phyloP scores from a whole-genome alignment of 768 basidiomycete genomes.

The Leccinum incarnatum region DNA sequence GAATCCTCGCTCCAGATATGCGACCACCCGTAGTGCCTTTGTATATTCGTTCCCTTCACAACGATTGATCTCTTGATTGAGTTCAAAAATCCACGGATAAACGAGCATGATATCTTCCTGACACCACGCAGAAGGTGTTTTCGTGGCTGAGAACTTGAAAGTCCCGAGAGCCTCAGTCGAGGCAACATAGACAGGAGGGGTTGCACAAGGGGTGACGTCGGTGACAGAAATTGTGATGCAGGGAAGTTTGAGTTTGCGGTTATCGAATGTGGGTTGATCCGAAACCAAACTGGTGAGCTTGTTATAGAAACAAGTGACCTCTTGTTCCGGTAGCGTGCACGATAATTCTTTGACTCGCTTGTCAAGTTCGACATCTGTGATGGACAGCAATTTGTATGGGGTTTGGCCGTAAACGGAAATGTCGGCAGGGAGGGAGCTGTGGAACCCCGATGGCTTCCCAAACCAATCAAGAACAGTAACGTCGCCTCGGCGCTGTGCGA shows the following conservation, averaged over 20 bases:
- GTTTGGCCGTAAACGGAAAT: no score
- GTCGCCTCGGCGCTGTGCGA: conserved; percentile 7
- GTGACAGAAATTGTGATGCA: conserved; percentile 12
- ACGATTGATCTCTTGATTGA: not conserved
- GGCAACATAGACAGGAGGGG: not conserved
- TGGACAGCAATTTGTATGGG: not conserved
- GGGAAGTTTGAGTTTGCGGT: conserved; percentile 9
- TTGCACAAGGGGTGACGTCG: not conserved
- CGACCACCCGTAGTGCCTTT: no score
- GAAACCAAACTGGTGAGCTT: not conserved
- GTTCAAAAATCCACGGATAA: conserved; percentile 12
- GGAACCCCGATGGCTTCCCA: no score
- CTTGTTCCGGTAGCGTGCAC: not conserved
- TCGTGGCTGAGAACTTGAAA: not conserved
- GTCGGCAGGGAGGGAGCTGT: no score
- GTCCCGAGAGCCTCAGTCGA: conserved; percentile 3
- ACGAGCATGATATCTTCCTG: conserved; percentile 3
- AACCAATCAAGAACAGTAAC: conserved; percentile 5
- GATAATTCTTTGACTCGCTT: not conserved
- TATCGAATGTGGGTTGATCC: not conserved
- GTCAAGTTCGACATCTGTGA: not conserved
- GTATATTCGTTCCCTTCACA: no score
- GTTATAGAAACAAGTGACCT: not conserved
- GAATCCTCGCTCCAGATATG: no score
- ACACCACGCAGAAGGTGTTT: not conserved